A percentile compares a stretch with the other conserved stretches of the same genome.
Conservation (phyloP, 441 rosid species). For the Erysimum cheiri region DNA sequence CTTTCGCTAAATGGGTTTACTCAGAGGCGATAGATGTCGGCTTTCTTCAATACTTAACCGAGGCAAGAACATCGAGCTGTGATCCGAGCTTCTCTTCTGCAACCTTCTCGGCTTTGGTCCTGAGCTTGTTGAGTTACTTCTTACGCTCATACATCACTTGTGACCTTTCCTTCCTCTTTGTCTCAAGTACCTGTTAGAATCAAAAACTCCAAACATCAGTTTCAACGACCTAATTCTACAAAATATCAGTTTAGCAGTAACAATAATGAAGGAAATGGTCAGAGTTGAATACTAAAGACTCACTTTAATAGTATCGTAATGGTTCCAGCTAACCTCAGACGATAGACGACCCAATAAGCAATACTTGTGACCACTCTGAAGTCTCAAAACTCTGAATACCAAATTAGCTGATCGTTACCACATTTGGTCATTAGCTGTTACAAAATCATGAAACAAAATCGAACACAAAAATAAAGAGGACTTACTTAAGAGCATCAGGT, state of each 20-base stretch:
- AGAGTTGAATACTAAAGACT: slow-evolving; percentile 2
- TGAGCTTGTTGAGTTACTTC: slow-evolving; percentile 69
- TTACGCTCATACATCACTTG: slow-evolving; percentile 62
- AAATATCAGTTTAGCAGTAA: too few species aligned
- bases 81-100: slow-evolving; percentile 70
- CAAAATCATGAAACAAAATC: background rate
- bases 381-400: background rate
- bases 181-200: slow-evolving; percentile 54
- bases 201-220: background rate
- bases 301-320: slow-evolving; percentile 71
- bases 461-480: background rate
- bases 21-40: background rate
- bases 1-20: background rate
- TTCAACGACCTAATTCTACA: background rate
- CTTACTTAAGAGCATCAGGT: background rate
- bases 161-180: slow-evolving; percentile 73
- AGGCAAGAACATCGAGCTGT: slow-evolving; percentile 53
- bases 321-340: slow-evolving; percentile 80
- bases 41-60: slow-evolving; percentile 50
- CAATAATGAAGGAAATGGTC: background rate
- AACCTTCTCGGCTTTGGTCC: slow-evolving; percentile 60
- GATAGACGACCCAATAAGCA: slow-evolving; percentile 60
- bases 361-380: slow-evolving; percentile 11
- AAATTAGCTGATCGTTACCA: background rate
- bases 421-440: background rate